Percentiles rank a stretch among this genome's conserved stretches.
Evolutionary conservation across 306 rosid genomes (phyloP).

Genomic region (Morella rubra): DNA sequence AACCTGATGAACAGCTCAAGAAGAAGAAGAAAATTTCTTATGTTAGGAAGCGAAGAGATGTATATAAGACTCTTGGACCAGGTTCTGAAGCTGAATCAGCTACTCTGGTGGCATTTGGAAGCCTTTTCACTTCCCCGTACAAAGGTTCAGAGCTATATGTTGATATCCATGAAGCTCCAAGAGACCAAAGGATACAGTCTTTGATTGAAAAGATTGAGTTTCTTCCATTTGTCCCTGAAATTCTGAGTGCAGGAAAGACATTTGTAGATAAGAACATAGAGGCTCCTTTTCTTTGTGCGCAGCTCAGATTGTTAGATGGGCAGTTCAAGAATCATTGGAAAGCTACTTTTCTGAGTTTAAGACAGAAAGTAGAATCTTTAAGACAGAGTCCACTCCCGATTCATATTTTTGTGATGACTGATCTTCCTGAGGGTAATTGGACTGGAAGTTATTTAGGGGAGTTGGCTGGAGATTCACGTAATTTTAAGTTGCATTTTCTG

Average conservation of each 20-base stretch:
- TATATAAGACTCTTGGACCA: constrained; percentile 66
- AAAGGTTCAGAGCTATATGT: constrained; percentile 66
- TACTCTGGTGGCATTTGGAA: constrained; percentile 79
- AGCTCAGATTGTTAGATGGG: constrained; percentile 83
- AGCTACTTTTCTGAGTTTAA: constrained; percentile 60
- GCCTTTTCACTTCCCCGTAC: constrained; percentile 81
- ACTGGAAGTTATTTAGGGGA: constrained; percentile 67
- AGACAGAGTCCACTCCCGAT: constrained; percentile 43
- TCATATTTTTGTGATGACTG: constrained; percentile 80
- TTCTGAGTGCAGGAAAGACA: constrained; percentile 54
- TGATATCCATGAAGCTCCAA: constrained; percentile 58
- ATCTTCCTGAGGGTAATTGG: constrained; percentile 83
- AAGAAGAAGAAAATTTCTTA: constrained; percentile 70
- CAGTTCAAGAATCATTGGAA: constrained; percentile 88
- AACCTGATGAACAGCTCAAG: constrained; percentile 70
- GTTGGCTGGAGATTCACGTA: constrained; percentile 43
- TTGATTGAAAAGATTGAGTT: constrained; percentile 52
- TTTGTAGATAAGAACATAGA: constrained; percentile 47
- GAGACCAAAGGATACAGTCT: constrained; percentile 50
- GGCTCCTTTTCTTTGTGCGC: constrained; percentile 80
- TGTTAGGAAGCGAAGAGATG: constrained; percentile 60
- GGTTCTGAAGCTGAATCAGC: constrained; percentile 67
- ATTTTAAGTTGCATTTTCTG: constrained; percentile 57
- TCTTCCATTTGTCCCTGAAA: constrained; percentile 74
- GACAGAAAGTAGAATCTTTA: constrained; percentile 56